phyloP scores from a whole-genome alignment of 2,329 filamentous ascomycete genomes.

The Leptographium procerum region DNA sequence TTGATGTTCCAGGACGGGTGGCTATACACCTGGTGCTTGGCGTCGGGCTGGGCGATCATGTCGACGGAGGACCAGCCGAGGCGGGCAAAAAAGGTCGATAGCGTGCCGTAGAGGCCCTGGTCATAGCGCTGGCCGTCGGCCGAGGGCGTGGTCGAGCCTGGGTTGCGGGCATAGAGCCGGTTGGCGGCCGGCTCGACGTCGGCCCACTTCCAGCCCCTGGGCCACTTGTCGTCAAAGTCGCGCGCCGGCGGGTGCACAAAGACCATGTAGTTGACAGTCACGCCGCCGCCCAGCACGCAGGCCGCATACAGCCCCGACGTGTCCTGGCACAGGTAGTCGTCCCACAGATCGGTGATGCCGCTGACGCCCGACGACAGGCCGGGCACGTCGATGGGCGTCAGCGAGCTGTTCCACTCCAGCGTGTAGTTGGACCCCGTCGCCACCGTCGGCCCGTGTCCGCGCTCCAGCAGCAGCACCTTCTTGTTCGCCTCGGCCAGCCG shows the following conservation, averaged over 20 bases:
- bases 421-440: not conserved
- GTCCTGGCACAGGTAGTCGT: conserved; percentile 51
- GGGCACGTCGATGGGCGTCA: conserved; percentile 62
- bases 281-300: conserved; percentile 57
- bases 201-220: conserved; percentile 54
- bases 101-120: conserved; percentile 52
- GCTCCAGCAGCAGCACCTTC: conserved; percentile 52
- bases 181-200: conserved; percentile 50
- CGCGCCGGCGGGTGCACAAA: conserved; percentile 53
- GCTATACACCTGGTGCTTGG: conserved; percentile 51
- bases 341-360: conserved; percentile 51
- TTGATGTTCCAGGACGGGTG: conserved; percentile 53
- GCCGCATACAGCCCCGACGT: conserved; percentile 44
- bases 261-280: conserved; percentile 48
- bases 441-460: conserved; percentile 38
- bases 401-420: conserved; percentile 47
- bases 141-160: conserved; percentile 55
- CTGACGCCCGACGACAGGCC: conserved; percentile 38
- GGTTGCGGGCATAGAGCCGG: conserved; percentile 57
- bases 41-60: conserved; percentile 42
- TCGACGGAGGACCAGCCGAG: conserved; percentile 28
- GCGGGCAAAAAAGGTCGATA: conserved; percentile 44
- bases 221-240: conserved; percentile 70
- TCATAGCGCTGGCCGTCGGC: conserved; percentile 55
- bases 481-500: conserved; percentile 53